Base-by-base conservation (phyloP, 169 alveolate species). In the Plasmodium reichenowi region DNA sequence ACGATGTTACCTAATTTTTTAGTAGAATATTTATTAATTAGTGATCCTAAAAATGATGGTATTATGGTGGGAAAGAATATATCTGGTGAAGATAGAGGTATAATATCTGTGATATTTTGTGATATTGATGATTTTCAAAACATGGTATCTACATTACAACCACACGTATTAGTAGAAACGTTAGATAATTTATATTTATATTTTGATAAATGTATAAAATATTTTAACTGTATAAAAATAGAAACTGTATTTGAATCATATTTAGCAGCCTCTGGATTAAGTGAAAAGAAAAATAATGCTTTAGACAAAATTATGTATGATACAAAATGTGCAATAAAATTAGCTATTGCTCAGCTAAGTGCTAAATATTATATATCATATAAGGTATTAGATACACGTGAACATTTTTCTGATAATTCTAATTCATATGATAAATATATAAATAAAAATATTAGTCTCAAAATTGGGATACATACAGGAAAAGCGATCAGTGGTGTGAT, bases 101-200 rank as follows among this genome's bases (percentile, higher is more conserved):
- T 94, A 29, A 99, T 98, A 50, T 95, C 99, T 0, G 98, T 99
- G 38, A 90, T 97, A 32, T 99, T 99, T 91, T 97, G 99, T 93
- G 99, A 99, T 93, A 98, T 99, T 26, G 96, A 95, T 87, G 98
- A 98, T 75, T 98, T 99, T 94, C 99, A 98, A 92, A 94, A 95
- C 20, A 96, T 98, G 76, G 98, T 98, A 78, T 97, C 98, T 13
- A 93, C 96, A 64, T 93, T 97, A 71, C 95, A 95, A 59, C 99
- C 99, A 45, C 96, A 94, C 64, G 98, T 96, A 29, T 96, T 98
- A 17, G 98, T 98, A 24, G 97, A 96, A 45, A 93, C 98, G 29
- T 86, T 99, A 63, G 99, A 98, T 92, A 93, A 96, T 24, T 93
- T 99, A 58, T 99, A 97, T 88, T 92, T 97, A 80, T 95, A 97